These are phyloP conservation scores for Rhizopogon roseolus DNA, from an alignment of 768 basidiomycete genomes.

Conservation along the genomic window DNA sequence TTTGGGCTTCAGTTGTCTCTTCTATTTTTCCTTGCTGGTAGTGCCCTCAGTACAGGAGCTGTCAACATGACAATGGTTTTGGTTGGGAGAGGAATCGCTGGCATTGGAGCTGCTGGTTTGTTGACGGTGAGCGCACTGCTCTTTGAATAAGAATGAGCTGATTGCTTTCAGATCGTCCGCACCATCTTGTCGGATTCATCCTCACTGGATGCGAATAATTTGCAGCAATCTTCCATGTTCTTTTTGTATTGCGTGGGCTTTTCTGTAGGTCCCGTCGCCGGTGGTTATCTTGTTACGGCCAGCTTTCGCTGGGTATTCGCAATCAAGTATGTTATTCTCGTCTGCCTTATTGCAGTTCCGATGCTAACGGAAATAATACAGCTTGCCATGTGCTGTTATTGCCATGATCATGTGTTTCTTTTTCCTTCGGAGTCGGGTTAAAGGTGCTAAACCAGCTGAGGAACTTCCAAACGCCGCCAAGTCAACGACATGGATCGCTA, in stretches of 20 bases:
- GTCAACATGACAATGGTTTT: conserved; percentile 41
- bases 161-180: conserved; percentile 30
- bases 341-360: neutral
- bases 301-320: conserved; percentile 53
- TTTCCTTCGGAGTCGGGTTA: conserved; percentile 32
- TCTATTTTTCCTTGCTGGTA: conserved; percentile 41
- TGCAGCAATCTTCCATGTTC: conserved; percentile 37
- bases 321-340: conserved; percentile 38
- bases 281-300: conserved; percentile 32
- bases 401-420: conserved; percentile 36
- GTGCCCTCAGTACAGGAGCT: conserved; percentile 42
- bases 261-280: conserved; percentile 38
- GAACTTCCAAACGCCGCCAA: conserved; percentile 5
- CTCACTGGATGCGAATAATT: conserved; percentile 38
- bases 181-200: conserved; percentile 40
- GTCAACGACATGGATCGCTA: conserved; percentile 19
- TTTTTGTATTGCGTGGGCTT: conserved; percentile 40
- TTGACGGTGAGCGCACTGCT: conserved; percentile 20
- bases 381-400: conserved; percentile 34
- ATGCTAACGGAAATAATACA: conserved; percentile 13
- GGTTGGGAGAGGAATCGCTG: conserved; percentile 43
- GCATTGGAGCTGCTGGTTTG: conserved; percentile 43
- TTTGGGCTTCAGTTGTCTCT: conserved; percentile 40
- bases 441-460: conserved; percentile 11
- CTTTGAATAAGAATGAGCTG: neutral